Evolutionary conservation across 768 basidiomycete genomes (phyloP).

Genomic region (Gloeopeniophorella convolvens): DNA sequence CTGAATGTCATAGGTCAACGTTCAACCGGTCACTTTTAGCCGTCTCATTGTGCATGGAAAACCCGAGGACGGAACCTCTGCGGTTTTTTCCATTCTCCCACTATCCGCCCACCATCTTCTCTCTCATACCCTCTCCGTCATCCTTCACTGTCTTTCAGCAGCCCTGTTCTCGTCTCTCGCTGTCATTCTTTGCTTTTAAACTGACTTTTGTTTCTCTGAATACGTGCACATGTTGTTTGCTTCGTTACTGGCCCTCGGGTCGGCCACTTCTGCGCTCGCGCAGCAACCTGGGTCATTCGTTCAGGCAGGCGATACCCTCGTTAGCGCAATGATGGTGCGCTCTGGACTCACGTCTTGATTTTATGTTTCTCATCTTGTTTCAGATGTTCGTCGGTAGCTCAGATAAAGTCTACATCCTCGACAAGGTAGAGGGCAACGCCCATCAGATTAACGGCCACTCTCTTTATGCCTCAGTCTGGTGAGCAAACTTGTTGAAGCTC

Average conservation of each 20-base stretch:
- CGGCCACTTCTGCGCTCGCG: neutral
- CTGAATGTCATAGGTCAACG: too few relatives aligned
- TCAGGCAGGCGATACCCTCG: neutral
- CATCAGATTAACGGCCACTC: slow-evolving; percentile 61
- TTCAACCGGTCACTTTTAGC: too few relatives aligned
- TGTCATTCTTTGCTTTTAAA: too few relatives aligned
- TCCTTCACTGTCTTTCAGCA: too few relatives aligned
- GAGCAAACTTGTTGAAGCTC: slow-evolving; percentile 1
- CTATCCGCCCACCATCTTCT: too few relatives aligned
- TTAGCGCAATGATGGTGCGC: neutral
- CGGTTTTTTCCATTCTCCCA: too few relatives aligned
- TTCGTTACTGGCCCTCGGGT: neutral
- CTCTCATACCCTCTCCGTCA: too few relatives aligned
- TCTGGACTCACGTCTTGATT: neutral
- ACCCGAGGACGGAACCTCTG: too few relatives aligned
- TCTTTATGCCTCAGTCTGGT: slow-evolving; percentile 72
- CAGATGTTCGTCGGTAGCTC: slow-evolving; percentile 78
- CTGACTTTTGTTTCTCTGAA: too few relatives aligned
- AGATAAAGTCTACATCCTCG: slow-evolving; percentile 80
- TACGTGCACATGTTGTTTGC: neutral
- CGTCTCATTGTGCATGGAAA: too few relatives aligned
- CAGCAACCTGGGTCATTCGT: neutral
- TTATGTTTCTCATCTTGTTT: neutral
- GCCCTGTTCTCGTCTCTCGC: too few relatives aligned
- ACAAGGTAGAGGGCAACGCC: slow-evolving; percentile 79